phyloP scores from a whole-genome alignment of 768 basidiomycete species.

The Tulasnella sp. region DNA sequence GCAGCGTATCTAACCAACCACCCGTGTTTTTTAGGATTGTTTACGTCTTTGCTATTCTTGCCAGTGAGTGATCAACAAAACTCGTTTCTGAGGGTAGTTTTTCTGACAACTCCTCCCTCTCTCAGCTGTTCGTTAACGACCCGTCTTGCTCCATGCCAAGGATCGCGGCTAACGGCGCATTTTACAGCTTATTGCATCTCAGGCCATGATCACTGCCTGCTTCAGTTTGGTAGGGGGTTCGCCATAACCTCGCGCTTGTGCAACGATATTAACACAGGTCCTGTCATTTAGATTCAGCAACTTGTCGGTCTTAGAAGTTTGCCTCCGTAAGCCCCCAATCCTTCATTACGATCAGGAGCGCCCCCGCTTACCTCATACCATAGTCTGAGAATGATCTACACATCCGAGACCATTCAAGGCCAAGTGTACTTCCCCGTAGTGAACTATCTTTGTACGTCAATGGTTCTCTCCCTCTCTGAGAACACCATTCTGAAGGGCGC shows the following conservation, averaged over 20 bases:
- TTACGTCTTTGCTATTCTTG: constrained; percentile 59
- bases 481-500: neutral
- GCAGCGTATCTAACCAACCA: neutral
- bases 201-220: constrained; percentile 66
- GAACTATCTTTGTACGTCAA: constrained; percentile 50
- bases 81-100: neutral
- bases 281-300: constrained; percentile 49
- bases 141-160: neutral
- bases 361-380: neutral
- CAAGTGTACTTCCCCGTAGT: constrained; percentile 63
- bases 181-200: constrained; percentile 55
- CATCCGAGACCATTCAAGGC: constrained; percentile 56
- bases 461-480: neutral
- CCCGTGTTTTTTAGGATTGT: constrained; percentile 44
- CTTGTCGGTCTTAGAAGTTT: constrained; percentile 58
- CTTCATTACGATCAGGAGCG: neutral
- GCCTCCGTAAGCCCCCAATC: constrained; percentile 40
- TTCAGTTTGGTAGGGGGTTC: constrained; percentile 37
- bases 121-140: constrained; percentile 14
- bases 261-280: constrained; percentile 36
- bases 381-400: constrained; percentile 53
- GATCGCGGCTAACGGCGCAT: neutral
- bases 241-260: neutral
- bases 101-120: neutral
- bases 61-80: constrained; percentile 44